Percentiles rank a stretch among this genome's conserved stretches.
These are phyloP conservation scores for Apophysomyces ossiformis DNA, from an alignment of 371 early-diverging fungal genomes.

Conservation along the genomic window DNA sequence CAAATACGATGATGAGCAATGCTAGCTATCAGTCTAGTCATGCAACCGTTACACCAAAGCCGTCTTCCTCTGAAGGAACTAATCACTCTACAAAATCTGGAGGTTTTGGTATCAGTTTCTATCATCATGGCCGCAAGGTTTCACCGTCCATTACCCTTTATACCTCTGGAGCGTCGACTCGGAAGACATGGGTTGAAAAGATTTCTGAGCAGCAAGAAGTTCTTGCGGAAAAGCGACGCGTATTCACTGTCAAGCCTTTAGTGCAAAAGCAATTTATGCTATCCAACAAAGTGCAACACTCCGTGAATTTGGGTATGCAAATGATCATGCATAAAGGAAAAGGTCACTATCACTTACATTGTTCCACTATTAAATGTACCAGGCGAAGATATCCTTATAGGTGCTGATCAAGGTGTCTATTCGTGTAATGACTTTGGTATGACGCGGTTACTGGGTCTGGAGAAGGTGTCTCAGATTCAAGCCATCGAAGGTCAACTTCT, in stretches of 20 bases:
- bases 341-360: too few species aligned
- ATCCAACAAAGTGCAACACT: conserved; percentile 25
- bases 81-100: conserved; percentile 27
- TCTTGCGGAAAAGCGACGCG: conserved; percentile 24
- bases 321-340: background rate
- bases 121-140: conserved; percentile 78
- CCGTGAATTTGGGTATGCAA: conserved; percentile 17
- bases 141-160: conserved; percentile 68
- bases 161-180: conserved; percentile 71
- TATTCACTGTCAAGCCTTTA: conserved; percentile 55
- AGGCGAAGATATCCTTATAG: conserved; percentile 25
- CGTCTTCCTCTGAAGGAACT: conserved; percentile 21
- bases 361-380: background rate
- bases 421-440: conserved; percentile 16
- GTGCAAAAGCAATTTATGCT: conserved; percentile 18
- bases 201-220: conserved; percentile 66
- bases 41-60: conserved; percentile 17
- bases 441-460: conserved; percentile 66
- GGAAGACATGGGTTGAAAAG: conserved; percentile 82
- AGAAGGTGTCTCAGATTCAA: conserved; percentile 82
- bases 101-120: conserved; percentile 68
- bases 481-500: conserved; percentile 75
- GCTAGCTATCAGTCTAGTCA: conserved; percentile 46
- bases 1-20: conserved; percentile 46
- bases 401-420: conserved; percentile 46